phyloP scores from a whole-genome alignment of 805 yeast species.

The Nakazawaea pomicola region DNA sequence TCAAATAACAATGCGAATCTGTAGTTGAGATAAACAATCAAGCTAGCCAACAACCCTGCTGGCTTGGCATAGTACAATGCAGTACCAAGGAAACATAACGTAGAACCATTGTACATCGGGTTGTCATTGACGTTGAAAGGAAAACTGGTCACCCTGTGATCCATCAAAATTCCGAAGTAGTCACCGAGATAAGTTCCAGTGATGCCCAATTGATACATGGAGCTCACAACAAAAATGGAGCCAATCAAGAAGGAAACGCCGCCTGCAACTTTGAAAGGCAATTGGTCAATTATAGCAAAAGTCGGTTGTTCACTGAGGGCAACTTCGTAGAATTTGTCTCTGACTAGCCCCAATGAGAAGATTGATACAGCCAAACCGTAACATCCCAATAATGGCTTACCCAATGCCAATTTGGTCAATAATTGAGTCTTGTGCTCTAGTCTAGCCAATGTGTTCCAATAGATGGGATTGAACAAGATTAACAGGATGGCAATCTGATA shows the following conservation, averaged over 20 bases:
- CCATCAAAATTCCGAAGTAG: slow-evolving; percentile 94
- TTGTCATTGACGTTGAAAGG: slow-evolving; percentile 89
- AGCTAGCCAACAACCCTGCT: slow-evolving; percentile 73
- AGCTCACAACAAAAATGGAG: slow-evolving; percentile 70
- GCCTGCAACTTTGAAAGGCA: slow-evolving; percentile 45
- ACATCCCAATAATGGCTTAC: slow-evolving; percentile 69
- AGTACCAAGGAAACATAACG: slow-evolving; percentile 84
- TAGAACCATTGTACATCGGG: slow-evolving; percentile 96
- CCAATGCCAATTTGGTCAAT: slow-evolving; percentile 69
- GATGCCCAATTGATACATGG: slow-evolving; percentile 91
- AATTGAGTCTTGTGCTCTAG: slow-evolving; percentile 73
- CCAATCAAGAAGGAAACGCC: slow-evolving; percentile 57
- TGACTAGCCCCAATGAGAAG: slow-evolving; percentile 75
- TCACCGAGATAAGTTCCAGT: slow-evolving; percentile 97
- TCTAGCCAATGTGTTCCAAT: slow-evolving; percentile 94
- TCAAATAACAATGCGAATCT: slow-evolving; percentile 79
- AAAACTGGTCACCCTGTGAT: slow-evolving; percentile 81
- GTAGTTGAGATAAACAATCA: slow-evolving; percentile 77
- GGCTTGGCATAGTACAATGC: slow-evolving; percentile 88
- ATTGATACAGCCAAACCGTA: slow-evolving; percentile 79
- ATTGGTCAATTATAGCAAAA: slow-evolving; percentile 44
- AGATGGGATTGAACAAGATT: slow-evolving; percentile 87
- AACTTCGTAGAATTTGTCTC: slow-evolving; percentile 70
- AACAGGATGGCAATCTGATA: slow-evolving; percentile 45
- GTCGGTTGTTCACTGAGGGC: slow-evolving; percentile 74